Percentiles rank a stretch among this genome's conserved stretches.
phyloP scores from a whole-genome alignment of 176 grass and related monocot species.

The Elaeis guineensis region DNA sequence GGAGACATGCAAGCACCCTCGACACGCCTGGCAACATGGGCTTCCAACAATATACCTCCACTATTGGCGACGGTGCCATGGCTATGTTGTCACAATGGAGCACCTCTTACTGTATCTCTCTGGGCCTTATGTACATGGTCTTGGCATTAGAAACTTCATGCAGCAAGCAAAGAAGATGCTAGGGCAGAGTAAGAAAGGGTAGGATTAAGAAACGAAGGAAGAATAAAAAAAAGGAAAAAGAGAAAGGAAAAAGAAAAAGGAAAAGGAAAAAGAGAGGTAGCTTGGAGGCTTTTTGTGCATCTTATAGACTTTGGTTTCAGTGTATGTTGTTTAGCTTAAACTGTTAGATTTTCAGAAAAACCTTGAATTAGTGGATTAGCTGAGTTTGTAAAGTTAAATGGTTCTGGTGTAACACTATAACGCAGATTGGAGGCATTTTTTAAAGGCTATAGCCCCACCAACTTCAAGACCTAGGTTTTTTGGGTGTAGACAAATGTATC shows the following conservation, averaged over 20 bases:
- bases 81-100: not conserved
- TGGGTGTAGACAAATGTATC: no score
- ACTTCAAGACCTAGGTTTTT: no score
- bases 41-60: slow-evolving; percentile 70
- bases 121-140: not conserved
- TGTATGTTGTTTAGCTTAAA: no score
- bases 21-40: slow-evolving; percentile 72
- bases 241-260: slow-evolving; percentile 12
- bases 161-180: slow-evolving; percentile 89
- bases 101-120: no score
- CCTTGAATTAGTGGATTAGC: no score
- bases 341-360: no score
- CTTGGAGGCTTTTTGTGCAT: no score
- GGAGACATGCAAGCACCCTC: slow-evolving; percentile 75
- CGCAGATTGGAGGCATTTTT: no score
- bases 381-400: no score
- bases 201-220: not conserved
- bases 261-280: not conserved
- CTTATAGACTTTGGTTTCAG: no score
- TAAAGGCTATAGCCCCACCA: no score
- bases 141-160: not conserved
- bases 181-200: slow-evolving; percentile 13
- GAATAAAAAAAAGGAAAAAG: not conserved
- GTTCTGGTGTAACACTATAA: no score
- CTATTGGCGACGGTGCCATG: slow-evolving; percentile 41